These are phyloP conservation scores for Pyricularia sp. DNA, from an alignment of 2,329 filamentous ascomycete genomes.

Conservation along the genomic window DNA sequence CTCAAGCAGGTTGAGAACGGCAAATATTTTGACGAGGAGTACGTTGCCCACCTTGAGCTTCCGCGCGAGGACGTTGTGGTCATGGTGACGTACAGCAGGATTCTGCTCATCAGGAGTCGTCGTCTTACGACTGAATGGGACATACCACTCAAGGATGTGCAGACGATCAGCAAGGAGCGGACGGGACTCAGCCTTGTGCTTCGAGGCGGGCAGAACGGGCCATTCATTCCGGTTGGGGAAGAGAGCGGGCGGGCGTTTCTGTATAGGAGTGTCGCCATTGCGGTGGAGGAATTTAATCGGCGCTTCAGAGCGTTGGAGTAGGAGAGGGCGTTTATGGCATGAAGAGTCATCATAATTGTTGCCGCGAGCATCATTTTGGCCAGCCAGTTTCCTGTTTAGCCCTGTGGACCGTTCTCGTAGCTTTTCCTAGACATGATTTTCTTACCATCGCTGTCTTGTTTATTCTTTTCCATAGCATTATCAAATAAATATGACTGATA, in stretches of 20 bases:
- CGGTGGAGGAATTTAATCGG: constrained; percentile 59
- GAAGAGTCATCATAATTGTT: not conserved
- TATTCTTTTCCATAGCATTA: not conserved
- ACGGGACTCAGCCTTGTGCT: constrained; percentile 86
- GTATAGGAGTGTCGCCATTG: constrained; percentile 56
- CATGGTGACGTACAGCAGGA: constrained; percentile 79
- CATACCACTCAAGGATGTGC: constrained; percentile 86
- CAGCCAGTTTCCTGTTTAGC: not conserved
- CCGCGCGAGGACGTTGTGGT: constrained; percentile 81
- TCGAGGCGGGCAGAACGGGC: constrained; percentile 84
- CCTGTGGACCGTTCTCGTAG: not conserved
- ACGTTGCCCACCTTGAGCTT: constrained; percentile 92
- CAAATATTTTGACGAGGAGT: constrained; percentile 94
- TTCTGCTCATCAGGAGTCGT: constrained; percentile 83
- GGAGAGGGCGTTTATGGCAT: not conserved
- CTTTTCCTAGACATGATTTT: not conserved
- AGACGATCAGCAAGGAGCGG: constrained; percentile 93
- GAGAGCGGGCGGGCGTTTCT: constrained; percentile 61
- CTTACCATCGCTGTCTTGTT: not conserved
- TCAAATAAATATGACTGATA: not conserved
- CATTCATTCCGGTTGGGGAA: constrained; percentile 89
- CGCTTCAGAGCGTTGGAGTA: constrained; percentile 40
- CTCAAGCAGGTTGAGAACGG: constrained; percentile 97
- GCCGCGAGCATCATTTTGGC: not conserved
- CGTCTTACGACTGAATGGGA: constrained; percentile 90